Evolutionary conservation across 805 yeast species (phyloP).

Genomic region (Kuraishia borneana): DNA sequence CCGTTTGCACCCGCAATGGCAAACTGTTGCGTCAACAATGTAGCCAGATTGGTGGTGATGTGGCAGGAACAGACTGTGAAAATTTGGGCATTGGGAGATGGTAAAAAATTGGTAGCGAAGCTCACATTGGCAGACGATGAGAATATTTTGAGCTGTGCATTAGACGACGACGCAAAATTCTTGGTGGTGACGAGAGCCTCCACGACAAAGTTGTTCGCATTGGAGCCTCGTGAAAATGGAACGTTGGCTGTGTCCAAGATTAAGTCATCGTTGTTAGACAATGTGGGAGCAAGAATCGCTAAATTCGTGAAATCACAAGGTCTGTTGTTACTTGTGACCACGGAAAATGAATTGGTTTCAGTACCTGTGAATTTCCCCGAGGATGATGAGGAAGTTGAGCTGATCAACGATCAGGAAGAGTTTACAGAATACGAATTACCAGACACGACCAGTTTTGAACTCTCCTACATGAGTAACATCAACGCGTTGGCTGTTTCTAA

Average conservation of each 20-base stretch:
- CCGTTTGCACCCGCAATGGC: conserved; percentile 40
- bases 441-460: conserved; percentile 16
- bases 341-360: conserved; percentile 48
- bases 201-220: conserved; percentile 55
- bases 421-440: conserved; percentile 21
- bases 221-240: conserved; percentile 27
- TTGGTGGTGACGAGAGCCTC: conserved; percentile 65
- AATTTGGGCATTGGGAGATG: conserved; percentile 54
- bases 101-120: conserved; percentile 54
- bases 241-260: conserved; percentile 40
- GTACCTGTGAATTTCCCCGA: conserved; percentile 22
- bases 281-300: conserved; percentile 44
- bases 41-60: conserved; percentile 45
- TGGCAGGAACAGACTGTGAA: conserved; percentile 81
- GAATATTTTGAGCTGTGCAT: conserved; percentile 55
- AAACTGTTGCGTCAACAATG: conserved; percentile 26
- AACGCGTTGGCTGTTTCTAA: conserved; percentile 39
- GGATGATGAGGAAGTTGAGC: conserved; percentile 23
- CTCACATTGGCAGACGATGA: conserved; percentile 65
- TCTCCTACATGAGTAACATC: conserved; percentile 39
- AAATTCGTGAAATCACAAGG: conserved; percentile 32
- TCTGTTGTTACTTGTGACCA: conserved; percentile 36
- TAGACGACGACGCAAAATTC: conserved; percentile 54
- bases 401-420: conserved; percentile 27
- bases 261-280: conserved; percentile 27